Evolutionary conservation across 1,284 basidiomycete species (phyloP).

Genomic region (Sporisorium sorghi): DNA sequence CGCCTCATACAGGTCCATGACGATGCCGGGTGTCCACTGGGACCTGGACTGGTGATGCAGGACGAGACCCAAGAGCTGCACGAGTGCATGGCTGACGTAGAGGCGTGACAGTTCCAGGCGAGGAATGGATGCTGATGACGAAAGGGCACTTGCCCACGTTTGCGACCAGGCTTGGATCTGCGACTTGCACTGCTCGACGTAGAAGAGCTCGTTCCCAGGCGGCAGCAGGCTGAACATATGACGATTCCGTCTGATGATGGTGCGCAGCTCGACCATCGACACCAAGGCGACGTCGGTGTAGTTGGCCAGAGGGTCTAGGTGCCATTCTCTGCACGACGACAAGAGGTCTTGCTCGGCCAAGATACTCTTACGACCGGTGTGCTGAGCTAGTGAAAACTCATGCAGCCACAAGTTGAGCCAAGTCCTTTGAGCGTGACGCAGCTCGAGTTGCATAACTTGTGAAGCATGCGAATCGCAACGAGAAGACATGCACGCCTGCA

Average conservation of each 20-base stretch:
- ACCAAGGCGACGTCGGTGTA: conserved; percentile 9
- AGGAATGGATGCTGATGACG: neutral
- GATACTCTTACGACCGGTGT: conserved; percentile 11
- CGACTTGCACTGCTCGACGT: conserved; percentile 6
- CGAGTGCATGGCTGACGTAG: conserved; percentile 13
- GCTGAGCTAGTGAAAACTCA: conserved; percentile 16
- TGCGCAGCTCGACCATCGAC: conserved; percentile 17
- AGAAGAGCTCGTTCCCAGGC: neutral
- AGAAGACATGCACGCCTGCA: conserved; percentile 7
- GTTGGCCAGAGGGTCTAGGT: conserved; percentile 5
- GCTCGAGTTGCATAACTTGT: neutral
- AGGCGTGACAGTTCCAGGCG: conserved; percentile 9
- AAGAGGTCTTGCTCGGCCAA: conserved; percentile 9
- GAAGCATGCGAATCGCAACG: neutral
- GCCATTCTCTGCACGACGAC: conserved; percentile 1
- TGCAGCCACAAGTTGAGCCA: conserved; percentile 22
- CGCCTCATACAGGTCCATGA: conserved; percentile 12
- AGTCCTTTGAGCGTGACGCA: conserved; percentile 3
- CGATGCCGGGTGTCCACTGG: conserved; percentile 5
- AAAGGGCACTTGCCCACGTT: neutral
- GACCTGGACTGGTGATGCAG: conserved; percentile 8
- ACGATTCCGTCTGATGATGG: conserved; percentile 9
- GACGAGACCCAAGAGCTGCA: conserved; percentile 14
- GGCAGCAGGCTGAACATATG: conserved; percentile 1
- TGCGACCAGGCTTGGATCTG: conserved; percentile 6